Conservation (phyloP, 768 basidiomycete genomes). For the Leccinum truebloodii region DNA sequence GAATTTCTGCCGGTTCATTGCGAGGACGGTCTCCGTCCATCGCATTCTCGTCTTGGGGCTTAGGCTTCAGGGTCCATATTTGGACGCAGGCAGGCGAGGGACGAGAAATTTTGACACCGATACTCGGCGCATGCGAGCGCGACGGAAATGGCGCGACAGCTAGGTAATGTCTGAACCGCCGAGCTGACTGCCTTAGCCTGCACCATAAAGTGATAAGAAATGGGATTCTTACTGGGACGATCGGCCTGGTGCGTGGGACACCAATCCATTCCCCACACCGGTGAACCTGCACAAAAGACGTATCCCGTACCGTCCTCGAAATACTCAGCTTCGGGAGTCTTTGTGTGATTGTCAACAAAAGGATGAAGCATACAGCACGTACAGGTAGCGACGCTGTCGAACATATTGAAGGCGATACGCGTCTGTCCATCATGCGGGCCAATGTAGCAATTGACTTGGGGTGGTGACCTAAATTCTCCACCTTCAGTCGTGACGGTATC, state of each 20-base stretch:
- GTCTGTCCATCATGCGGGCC: conserved; percentile 63
- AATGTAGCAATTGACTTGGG: conserved; percentile 60
- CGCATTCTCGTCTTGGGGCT: conserved; percentile 7
- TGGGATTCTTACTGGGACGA: conserved; percentile 44
- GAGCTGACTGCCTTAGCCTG: conserved; percentile 38
- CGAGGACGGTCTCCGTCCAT: conserved; percentile 28
- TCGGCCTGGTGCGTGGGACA: conserved; percentile 74
- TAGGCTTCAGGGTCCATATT: conserved; percentile 67
- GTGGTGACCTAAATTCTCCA: conserved; percentile 50
- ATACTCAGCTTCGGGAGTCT: conserved; percentile 51
- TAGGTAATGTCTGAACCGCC: conserved; percentile 71
- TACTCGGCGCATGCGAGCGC: conserved; percentile 57
- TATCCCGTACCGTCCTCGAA: conserved; percentile 59
- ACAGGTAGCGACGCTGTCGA: conserved; percentile 63
- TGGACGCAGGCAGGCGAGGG: conserved; percentile 75
- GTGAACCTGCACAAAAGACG: conserved; percentile 84
- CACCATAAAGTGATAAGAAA: background rate
- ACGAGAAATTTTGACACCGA: conserved; percentile 58
- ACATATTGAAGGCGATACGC: conserved; percentile 49
- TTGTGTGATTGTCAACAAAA: background rate
- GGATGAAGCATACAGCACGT: conserved; percentile 39
- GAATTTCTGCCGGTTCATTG: conserved; percentile 39
- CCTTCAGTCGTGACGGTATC: conserved; percentile 51
- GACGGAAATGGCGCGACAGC: conserved; percentile 79
- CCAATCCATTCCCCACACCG: conserved; percentile 94